Evolutionary conservation across 805 yeast genomes (phyloP), one percentile per base, ranked within the genome.

Genomic region (Kodamaea leandrae): DNA sequence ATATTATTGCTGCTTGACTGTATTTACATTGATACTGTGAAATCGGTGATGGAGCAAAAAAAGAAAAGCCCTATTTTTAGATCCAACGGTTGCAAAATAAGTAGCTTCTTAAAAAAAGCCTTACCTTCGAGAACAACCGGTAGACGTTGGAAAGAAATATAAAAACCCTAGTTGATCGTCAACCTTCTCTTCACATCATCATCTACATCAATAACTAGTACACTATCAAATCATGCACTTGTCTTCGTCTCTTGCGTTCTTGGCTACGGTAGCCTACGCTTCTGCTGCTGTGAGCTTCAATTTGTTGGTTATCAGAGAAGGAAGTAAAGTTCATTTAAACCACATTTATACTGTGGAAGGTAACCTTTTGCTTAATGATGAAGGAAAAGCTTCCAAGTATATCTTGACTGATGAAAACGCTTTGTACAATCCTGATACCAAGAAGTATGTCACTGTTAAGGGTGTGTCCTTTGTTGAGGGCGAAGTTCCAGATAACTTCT

Each of bases 251-350:
- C 39, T 57, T 20, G 49, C 58, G 5, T 40, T 52, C 27, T 43
- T 55, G 35, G 41, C 58, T 26, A 27, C 57, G 17, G 47, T 50
- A 39, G 49, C 61, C 42, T 38, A 55, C 29, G 63, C 61, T 23
- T 38, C 52, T 24, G 59, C 64, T 15, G 36, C 50, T 12, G 47
- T 58, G 38, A 35, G 45, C 18, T 45, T 54, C 12, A 39, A 54
- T 20, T 44, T 53, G 28, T 25, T 25, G n/a, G 28, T 25, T 21
- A 55, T 59, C 25, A 51, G 53, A 32, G 58, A 63, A 7, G 65
- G 61, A 8, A 49, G 62, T 9, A 39, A 34, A 4, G 55, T 49
- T 51, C 65, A 60, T 27, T 58, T 52, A 45, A 19, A 37, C 37
- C 26, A 42, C 16, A 33, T 44, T 19, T 21, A 34, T 19, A 17